These are phyloP conservation scores for Capronia americana DNA, from an alignment of 2,329 filamentous ascomycete genomes.

Conservation along the genomic window DNA sequence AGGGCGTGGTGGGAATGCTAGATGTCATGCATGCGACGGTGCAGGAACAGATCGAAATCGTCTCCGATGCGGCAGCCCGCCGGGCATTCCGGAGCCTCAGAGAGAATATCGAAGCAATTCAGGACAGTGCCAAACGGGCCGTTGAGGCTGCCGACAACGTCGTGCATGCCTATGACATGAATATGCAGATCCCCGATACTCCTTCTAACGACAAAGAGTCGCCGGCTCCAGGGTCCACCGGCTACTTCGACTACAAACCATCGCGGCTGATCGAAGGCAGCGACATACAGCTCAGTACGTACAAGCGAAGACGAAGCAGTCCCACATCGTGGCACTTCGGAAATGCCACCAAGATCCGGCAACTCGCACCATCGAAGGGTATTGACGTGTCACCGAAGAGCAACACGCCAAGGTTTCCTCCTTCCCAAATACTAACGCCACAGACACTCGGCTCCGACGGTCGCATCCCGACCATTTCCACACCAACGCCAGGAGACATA, in stretches of 20 bases:
- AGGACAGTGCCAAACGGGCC: slow-evolving; percentile 74
- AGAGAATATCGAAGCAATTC: slow-evolving; percentile 73
- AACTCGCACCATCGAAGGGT: slow-evolving; percentile 46
- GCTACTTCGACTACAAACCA: slow-evolving; percentile 46
- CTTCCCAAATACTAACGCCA: slow-evolving; percentile 30
- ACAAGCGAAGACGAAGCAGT: slow-evolving; percentile 54
- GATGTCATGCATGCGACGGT: slow-evolving; percentile 78
- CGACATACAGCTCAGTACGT: slow-evolving; percentile 51
- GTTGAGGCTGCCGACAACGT: slow-evolving; percentile 78
- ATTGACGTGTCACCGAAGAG: slow-evolving; percentile 45
- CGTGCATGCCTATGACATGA: slow-evolving; percentile 75
- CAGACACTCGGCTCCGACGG: slow-evolving; percentile 23
- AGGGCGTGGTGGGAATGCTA: slow-evolving; percentile 76
- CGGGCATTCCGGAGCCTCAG: slow-evolving; percentile 67
- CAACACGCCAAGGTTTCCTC: slow-evolving; percentile 3
- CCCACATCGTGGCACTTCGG: slow-evolving; percentile 46
- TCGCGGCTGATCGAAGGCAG: slow-evolving; percentile 52
- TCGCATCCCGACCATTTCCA: slow-evolving; percentile 26
- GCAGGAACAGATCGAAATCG: slow-evolving; percentile 66
- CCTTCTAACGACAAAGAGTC: slow-evolving; percentile 54
- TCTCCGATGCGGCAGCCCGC: slow-evolving; percentile 58
- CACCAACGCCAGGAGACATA: slow-evolving; percentile 24
- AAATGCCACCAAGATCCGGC: slow-evolving; percentile 48
- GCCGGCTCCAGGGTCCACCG: slow-evolving; percentile 41
- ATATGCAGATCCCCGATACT: slow-evolving; percentile 74